These are phyloP conservation scores for Phaeodactylum tricornutum DNA, from an alignment of 108 stramenopile genomes.

Conservation along the genomic window DNA sequence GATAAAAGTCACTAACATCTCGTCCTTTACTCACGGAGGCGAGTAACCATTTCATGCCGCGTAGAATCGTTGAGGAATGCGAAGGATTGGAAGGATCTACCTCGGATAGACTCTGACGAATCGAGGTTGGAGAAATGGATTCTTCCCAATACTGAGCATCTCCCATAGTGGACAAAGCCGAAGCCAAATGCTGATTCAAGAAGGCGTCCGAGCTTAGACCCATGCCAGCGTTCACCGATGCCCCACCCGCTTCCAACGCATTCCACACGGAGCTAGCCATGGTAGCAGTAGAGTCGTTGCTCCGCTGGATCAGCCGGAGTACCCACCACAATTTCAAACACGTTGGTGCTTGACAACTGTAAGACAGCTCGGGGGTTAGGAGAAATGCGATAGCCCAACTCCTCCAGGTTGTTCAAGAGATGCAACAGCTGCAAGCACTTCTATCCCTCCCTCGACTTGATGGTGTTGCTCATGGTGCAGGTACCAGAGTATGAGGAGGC, in stretches of 20 bases:
- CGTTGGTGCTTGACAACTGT: too few relatives aligned
- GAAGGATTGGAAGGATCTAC: slow-evolving; percentile 65
- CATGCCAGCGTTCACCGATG: not conserved
- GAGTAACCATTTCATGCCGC: slow-evolving; percentile 98
- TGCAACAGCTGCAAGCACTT: too few relatives aligned
- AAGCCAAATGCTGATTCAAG: slow-evolving; percentile 42
- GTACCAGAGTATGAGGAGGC: too few relatives aligned
- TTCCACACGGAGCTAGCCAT: too few relatives aligned
- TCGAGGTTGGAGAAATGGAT: slow-evolving; percentile 82
- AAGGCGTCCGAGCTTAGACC: slow-evolving; percentile 42
- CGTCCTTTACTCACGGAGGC: slow-evolving; percentile 94
- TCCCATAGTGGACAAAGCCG: slow-evolving; percentile 56
- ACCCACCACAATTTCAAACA: too few relatives aligned
- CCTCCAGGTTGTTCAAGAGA: too few relatives aligned
- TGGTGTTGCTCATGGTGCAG: too few relatives aligned
- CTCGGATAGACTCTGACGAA: slow-evolving; percentile 54
- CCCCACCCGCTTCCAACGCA: not conserved
- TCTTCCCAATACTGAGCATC: slow-evolving; percentile 99
- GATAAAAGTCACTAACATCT: slow-evolving; percentile 94
- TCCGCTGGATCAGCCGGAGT: too few relatives aligned
- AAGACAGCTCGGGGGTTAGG: too few relatives aligned
- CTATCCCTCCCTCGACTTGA: too few relatives aligned
- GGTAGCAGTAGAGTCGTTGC: too few relatives aligned
- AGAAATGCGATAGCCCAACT: too few relatives aligned
- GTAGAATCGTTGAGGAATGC: slow-evolving; percentile 63